These are phyloP conservation scores for Fomitopsis pulvina DNA, from an alignment of 768 basidiomycete species.

Conservation along the genomic window DNA sequence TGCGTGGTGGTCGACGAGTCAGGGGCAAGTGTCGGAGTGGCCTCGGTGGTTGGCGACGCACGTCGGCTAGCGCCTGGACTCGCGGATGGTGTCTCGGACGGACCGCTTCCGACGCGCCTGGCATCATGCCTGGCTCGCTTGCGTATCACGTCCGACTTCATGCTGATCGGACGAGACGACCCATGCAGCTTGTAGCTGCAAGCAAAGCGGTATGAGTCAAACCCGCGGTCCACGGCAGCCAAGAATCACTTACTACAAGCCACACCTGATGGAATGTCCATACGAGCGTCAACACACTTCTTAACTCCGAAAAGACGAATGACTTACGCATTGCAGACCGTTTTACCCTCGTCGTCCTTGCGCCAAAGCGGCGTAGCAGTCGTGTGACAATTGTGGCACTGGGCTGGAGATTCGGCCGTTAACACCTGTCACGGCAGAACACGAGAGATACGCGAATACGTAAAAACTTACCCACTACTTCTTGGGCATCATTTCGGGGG, in stretches of 20 bases:
- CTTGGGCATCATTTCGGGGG: constrained; percentile 64
- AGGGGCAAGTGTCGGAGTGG: constrained; percentile 60
- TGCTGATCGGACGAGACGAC: constrained; percentile 78
- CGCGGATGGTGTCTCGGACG: constrained; percentile 66
- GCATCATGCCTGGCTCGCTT: constrained; percentile 82
- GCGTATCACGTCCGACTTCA: constrained; percentile 88
- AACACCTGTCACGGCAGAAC: constrained; percentile 13
- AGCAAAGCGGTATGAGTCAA: constrained; percentile 6
- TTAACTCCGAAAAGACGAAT: neutral
- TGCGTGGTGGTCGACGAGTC: constrained; percentile 60
- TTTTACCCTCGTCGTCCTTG: constrained; percentile 88
- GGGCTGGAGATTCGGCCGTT: constrained; percentile 37
- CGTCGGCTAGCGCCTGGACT: constrained; percentile 72
- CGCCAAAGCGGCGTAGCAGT: constrained; percentile 87
- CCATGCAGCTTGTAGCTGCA: constrained; percentile 75
- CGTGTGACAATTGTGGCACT: constrained; percentile 88
- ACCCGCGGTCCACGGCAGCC: neutral
- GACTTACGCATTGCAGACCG: constrained; percentile 84
- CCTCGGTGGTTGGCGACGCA: constrained; percentile 52
- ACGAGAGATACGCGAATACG: constrained; percentile 11
- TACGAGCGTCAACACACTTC: constrained; percentile 1
- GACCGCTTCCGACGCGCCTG: constrained; percentile 44
- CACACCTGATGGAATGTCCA: constrained; percentile 44
- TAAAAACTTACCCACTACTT: constrained; percentile 56
- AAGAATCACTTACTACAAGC: constrained; percentile 53